Evolutionary conservation across 768 basidiomycete species (phyloP).

Genomic region (Podaxis pistillaris): DNA sequence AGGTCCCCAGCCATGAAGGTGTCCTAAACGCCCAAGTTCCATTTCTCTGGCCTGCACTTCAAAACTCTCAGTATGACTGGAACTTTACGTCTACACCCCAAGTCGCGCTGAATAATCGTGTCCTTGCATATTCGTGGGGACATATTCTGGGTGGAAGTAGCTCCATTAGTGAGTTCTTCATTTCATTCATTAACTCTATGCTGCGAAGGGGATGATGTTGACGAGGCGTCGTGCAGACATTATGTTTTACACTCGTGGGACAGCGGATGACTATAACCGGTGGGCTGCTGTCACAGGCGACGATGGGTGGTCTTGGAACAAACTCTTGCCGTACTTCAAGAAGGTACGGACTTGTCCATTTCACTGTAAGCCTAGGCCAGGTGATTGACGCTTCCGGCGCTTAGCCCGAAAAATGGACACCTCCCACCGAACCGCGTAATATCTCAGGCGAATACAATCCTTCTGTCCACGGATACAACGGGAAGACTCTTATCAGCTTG

Average conservation of each 20-base stretch:
- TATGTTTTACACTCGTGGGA: slow-evolving; percentile 32
- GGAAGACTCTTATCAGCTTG: slow-evolving; percentile 30
- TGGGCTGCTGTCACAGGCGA: slow-evolving; percentile 29
- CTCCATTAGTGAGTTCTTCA: slow-evolving; percentile 18
- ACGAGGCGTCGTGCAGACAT: slow-evolving; percentile 19
- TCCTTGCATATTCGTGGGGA: slow-evolving; percentile 21
- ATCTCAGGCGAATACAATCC: slow-evolving; percentile 36
- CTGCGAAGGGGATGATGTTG: background rate
- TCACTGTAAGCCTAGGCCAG: no score
- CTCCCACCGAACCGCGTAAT: slow-evolving; percentile 37
- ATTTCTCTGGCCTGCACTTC: slow-evolving; percentile 16
- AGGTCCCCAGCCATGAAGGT: slow-evolving; percentile 19
- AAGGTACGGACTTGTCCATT: slow-evolving; percentile 17
- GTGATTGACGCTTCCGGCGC: no score
- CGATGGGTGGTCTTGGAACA: slow-evolving; percentile 33
- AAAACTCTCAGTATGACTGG: slow-evolving; percentile 26
- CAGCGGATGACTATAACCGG: slow-evolving; percentile 26
- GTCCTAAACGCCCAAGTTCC: slow-evolving; percentile 23
- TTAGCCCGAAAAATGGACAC: slow-evolving; percentile 30
- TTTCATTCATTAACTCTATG: background rate
- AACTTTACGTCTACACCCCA: slow-evolving; percentile 29
- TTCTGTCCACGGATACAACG: slow-evolving; percentile 31
- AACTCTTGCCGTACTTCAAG: slow-evolving; percentile 26
- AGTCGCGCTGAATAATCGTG: slow-evolving; percentile 20
- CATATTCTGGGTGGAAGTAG: slow-evolving; percentile 31